Evolutionary conservation across 495 filamentous ascomycete species (phyloP).

Genomic region (Tuber microsphaerosporum): DNA sequence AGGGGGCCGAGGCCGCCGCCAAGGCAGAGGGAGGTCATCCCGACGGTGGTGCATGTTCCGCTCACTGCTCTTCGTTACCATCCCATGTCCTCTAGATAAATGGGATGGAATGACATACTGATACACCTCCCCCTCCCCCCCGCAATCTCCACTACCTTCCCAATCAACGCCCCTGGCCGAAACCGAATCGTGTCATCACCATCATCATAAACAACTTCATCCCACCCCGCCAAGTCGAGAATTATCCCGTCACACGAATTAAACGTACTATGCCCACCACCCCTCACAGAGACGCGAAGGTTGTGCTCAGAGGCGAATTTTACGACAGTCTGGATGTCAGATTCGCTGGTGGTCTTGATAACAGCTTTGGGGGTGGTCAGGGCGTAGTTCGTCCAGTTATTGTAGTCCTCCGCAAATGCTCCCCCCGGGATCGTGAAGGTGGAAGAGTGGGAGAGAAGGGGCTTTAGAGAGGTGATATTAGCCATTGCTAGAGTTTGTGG

Average conservation of each 20-base stretch:
- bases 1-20: conserved; percentile 43
- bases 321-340: background rate
- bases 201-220: conserved; percentile 10
- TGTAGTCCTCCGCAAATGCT: background rate
- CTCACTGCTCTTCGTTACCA: conserved; percentile 4
- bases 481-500: background rate
- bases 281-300: conserved; percentile 8
- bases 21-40: conserved; percentile 42
- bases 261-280: conserved; percentile 23
- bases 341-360: background rate
- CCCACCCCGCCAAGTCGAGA: conserved; percentile 20
- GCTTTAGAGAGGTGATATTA: background rate
- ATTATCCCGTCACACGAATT: conserved; percentile 18
- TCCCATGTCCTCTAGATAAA: no score
- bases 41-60: conserved; percentile 30
- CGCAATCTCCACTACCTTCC: conserved; percentile 10
- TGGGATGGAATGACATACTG: background rate
- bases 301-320: background rate
- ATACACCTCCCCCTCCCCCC: conserved; percentile 14
- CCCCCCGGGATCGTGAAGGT: background rate
- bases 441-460: background rate
- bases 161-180: conserved; percentile 9
- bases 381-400: background rate
- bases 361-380: background rate
- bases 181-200: conserved; percentile 10